Evolutionary conservation across 2,329 filamentous ascomycete genomes (phyloP).

Genomic region (Eutypa lata): DNA sequence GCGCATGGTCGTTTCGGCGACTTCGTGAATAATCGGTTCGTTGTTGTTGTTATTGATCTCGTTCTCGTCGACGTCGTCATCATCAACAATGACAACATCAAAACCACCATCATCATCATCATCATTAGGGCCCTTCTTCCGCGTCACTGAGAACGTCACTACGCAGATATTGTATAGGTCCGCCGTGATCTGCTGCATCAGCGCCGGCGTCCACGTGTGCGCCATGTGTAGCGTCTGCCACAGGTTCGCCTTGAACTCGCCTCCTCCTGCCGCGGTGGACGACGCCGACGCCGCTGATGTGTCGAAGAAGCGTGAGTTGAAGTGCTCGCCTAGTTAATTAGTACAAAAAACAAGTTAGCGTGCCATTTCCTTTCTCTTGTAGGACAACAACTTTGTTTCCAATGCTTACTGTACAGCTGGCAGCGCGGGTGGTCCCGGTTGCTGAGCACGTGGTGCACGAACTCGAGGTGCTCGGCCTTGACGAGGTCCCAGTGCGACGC

Average conservation of each 20-base stretch:
- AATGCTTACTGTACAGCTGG: constrained; percentile 23
- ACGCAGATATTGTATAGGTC: constrained; percentile 32
- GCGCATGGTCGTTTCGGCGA: constrained; percentile 24
- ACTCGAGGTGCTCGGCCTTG: constrained; percentile 32
- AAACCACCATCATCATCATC: too few relatives aligned
- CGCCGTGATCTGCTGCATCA: constrained; percentile 29
- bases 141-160: constrained; percentile 20
- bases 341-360: too few relatives aligned
- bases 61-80: neutral
- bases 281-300: constrained; percentile 3
- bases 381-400: too few relatives aligned
- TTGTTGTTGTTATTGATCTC: too few relatives aligned
- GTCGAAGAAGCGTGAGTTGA: constrained; percentile 21
- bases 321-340: too few relatives aligned
- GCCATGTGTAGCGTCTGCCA: constrained; percentile 30
- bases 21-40: constrained; percentile 20
- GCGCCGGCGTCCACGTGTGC: constrained; percentile 24
- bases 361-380: too few relatives aligned
- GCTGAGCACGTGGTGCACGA: constrained; percentile 23
- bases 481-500: constrained; percentile 22
- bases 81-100: constrained; percentile 8
- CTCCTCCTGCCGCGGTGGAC: neutral
- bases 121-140: too few relatives aligned
- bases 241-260: constrained; percentile 22
- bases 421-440: constrained; percentile 23